phyloP scores from a whole-genome alignment of 108 stramenopile genomes.

The Cyclotella atomus region DNA sequence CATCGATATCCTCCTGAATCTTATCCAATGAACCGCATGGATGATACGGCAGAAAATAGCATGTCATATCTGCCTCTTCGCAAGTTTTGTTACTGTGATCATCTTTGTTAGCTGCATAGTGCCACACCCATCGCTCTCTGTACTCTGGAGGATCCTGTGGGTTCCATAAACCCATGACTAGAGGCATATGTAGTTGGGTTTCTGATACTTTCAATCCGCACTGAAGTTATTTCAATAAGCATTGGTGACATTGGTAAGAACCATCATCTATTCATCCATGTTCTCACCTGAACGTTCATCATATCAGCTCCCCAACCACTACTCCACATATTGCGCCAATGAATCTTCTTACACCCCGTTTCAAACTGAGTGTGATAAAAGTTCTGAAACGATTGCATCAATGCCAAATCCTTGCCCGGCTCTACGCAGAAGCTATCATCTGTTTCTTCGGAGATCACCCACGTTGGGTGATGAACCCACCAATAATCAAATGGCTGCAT shows the following conservation, averaged over 20 bases:
- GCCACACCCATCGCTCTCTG: constrained; percentile 23
- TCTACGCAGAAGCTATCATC: constrained; percentile 27
- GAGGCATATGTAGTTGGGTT: constrained; percentile 10
- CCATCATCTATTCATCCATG: neutral
- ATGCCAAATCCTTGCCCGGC: neutral
- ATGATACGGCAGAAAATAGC: constrained; percentile 46
- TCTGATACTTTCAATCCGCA: constrained; percentile 7
- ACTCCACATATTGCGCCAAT: constrained; percentile 22
- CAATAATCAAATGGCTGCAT: constrained; percentile 41
- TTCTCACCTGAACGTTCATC: constrained; percentile 15
- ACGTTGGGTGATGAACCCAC: constrained; percentile 37
- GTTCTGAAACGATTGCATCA: constrained; percentile 2
- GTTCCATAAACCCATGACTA: constrained; percentile 8
- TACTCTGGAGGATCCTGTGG: neutral
- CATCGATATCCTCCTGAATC: neutral
- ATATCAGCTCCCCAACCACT: constrained; percentile 36
- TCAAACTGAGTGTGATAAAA: constrained; percentile 35
- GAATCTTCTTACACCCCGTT: constrained; percentile 18
- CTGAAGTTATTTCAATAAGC: neutral
- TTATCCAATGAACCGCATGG: constrained; percentile 19
- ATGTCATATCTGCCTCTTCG: constrained; percentile 25
- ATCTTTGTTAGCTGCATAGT: constrained; percentile 36
- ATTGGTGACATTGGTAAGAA: neutral
- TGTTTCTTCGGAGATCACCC: constrained; percentile 25
- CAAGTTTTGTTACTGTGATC: constrained; percentile 25